These are phyloP conservation scores for Porcisia hertigi DNA, from an alignment of 208 protist species.

Conservation along the genomic window DNA sequence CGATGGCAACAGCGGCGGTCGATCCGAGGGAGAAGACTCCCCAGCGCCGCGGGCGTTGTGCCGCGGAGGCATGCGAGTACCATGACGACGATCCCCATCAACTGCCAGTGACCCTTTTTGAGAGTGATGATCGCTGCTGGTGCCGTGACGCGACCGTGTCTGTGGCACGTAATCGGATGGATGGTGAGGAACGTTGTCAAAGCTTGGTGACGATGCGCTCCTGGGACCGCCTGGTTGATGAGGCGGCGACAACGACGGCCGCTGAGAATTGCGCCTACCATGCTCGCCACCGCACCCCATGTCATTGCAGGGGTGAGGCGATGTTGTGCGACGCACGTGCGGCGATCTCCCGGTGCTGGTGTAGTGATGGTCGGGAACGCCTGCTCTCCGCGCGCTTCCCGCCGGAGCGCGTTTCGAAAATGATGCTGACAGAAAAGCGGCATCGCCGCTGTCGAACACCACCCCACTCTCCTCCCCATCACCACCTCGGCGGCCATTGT, in stretches of 20 bases:
- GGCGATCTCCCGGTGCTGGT: not conserved
- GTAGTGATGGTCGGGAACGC: not conserved
- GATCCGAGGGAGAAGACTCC: not conserved
- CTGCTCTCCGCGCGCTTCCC: not conserved
- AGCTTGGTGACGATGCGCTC: too few relatives aligned
- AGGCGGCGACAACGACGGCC: not conserved
- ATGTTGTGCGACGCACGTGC: not conserved
- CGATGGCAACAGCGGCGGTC: conserved; percentile 8
- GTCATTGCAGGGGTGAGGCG: not conserved
- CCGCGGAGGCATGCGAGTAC: not conserved
- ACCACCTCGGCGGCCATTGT: not conserved
- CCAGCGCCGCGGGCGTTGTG: not conserved
- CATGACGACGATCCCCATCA: not conserved
- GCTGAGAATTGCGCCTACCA: not conserved
- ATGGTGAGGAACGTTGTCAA: not conserved
- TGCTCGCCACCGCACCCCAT: not conserved
- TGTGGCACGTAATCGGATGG: not conserved
- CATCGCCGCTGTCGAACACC: not conserved
- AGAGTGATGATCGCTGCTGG: not conserved
- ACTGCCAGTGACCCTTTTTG: not conserved
- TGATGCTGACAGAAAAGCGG: not conserved
- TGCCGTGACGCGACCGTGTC: not conserved
- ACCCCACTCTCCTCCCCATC: not conserved
- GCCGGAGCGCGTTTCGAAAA: not conserved
- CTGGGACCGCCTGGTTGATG: conserved; percentile 4